Evolutionary conservation across 352 stramenopile genomes (phyloP), one percentile per base, ranked within the genome.

Genomic region (Proteromonas lacertae): DNA sequence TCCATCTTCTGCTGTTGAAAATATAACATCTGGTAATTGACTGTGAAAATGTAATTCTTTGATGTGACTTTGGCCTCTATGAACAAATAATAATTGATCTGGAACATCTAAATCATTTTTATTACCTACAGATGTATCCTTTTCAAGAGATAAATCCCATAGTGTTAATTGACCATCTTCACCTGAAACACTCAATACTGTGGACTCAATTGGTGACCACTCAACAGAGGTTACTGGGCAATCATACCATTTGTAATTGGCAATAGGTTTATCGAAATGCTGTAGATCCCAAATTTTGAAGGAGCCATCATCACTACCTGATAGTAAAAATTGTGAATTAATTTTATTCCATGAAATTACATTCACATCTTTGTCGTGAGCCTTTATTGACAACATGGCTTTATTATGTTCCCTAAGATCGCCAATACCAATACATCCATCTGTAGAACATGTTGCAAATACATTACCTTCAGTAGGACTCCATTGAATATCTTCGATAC

Each of bases 31-130:
- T 23, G 79, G 76, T 41, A 92, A 92, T 59, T 97, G 86, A 31
- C 71, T 79, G 62, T 97, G 84, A 64, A 92, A 96, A 56, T 94
- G 81, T 14, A 93, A 57, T 57, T 97, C 86, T 59, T 96, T 96
- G 55, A 93, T 90, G 51, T 92, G 78, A 33, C 66, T 71, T 46
- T 91, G 83, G 13, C 87, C 87, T 50, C 89, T 82, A 59, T 99
- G 84, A 36, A 96, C 80, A 60, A 99, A 99, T 18, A 99, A 62
- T 28, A 99, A 64, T 60, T 99, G 84, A 26, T 81, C 75, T 22
- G 84, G 84, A 48, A 94, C 59, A 38, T 91, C 22, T n/a, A n/a
- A n/a, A n/a, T n/a, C n/a, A n/a, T n/a, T n/a, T n/a, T n/a, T n/a
- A n/a, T n/a, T n/a, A 9, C 35, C 24, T 55, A 51, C 40, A 51